phyloP scores from a whole-genome alignment of 257 asterid genomes.

The Echium plantagineum region DNA sequence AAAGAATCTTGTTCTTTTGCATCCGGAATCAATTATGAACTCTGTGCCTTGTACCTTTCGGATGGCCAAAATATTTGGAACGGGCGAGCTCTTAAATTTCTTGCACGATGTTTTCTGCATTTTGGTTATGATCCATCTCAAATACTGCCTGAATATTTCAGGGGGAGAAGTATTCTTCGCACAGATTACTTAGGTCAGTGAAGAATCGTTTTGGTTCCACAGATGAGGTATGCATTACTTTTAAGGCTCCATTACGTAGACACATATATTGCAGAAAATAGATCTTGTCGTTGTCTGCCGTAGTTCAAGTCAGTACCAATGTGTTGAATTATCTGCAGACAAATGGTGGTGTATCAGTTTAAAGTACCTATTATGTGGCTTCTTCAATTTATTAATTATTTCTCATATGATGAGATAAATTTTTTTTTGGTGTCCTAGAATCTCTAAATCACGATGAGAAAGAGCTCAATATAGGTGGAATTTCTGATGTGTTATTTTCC shows the following conservation, averaged over 20 bases:
- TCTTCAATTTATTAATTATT: too few species aligned
- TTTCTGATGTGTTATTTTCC: neutral
- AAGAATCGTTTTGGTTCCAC: slow-evolving; percentile 96
- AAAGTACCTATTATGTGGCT: neutral
- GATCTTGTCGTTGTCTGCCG: neutral
- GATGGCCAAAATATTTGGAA: neutral
- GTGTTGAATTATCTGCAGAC: neutral
- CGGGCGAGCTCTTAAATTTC: neutral
- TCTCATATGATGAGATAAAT: neutral
- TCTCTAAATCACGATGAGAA: neutral
- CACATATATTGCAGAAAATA: too few species aligned
- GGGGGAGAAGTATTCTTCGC: slow-evolving; percentile 87
- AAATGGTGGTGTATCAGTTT: neutral
- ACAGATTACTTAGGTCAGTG: slow-evolving; percentile 79
- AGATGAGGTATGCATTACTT: slow-evolving; percentile 61
- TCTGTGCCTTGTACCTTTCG: neutral
- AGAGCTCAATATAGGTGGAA: neutral
- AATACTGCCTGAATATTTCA: slow-evolving; percentile 27
- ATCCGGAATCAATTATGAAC: neutral
- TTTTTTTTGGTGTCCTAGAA: neutral
- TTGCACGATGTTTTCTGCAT: neutral
- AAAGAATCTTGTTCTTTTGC: neutral
- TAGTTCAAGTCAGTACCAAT: neutral
- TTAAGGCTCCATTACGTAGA: too few species aligned
- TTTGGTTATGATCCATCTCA: neutral